Evolutionary conservation across 2,329 filamentous ascomycete species (phyloP).

Genomic region (Cladorrhinum sp.): DNA sequence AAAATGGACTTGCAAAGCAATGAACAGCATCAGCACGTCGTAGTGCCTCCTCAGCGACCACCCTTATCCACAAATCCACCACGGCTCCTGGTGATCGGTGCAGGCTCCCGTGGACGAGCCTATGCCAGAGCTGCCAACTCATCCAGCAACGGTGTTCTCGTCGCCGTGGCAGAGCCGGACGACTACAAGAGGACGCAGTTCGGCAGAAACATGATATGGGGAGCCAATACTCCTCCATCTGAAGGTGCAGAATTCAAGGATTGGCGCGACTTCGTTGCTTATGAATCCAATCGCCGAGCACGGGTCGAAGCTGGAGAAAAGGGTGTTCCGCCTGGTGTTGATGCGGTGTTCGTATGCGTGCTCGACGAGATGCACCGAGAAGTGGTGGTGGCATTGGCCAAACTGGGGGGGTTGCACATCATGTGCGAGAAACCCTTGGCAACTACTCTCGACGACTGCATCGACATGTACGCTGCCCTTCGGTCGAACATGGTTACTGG

Average conservation of each 20-base stretch:
- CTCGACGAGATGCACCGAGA: constrained; percentile 86
- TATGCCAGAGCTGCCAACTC: constrained; percentile 68
- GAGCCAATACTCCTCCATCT: constrained; percentile 38
- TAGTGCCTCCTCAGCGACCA: constrained; percentile 39
- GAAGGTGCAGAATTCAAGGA: constrained; percentile 67
- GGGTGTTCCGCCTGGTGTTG: constrained; percentile 51
- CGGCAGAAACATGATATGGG: constrained; percentile 72
- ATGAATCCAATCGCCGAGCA: constrained; percentile 62
- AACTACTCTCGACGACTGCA: constrained; percentile 72
- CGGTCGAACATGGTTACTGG: constrained; percentile 33
- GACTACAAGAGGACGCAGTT: constrained; percentile 71
- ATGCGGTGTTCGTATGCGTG: constrained; percentile 64
- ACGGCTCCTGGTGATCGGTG: constrained; percentile 76
- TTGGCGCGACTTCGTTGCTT: constrained; percentile 75
- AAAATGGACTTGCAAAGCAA: neutral
- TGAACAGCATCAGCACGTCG: constrained; percentile 5
- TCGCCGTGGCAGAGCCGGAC: constrained; percentile 78
- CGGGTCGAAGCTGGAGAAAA: constrained; percentile 47
- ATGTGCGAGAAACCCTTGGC: constrained; percentile 96
- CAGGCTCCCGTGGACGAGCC: constrained; percentile 71
- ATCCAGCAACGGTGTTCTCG: constrained; percentile 65
- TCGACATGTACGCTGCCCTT: constrained; percentile 66
- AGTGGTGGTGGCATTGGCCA: constrained; percentile 71
- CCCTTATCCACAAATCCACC: constrained; percentile 50
- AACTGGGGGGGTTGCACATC: constrained; percentile 68